Evolutionary conservation across 805 yeast species (phyloP).

Genomic region (Pichia heedii): DNA sequence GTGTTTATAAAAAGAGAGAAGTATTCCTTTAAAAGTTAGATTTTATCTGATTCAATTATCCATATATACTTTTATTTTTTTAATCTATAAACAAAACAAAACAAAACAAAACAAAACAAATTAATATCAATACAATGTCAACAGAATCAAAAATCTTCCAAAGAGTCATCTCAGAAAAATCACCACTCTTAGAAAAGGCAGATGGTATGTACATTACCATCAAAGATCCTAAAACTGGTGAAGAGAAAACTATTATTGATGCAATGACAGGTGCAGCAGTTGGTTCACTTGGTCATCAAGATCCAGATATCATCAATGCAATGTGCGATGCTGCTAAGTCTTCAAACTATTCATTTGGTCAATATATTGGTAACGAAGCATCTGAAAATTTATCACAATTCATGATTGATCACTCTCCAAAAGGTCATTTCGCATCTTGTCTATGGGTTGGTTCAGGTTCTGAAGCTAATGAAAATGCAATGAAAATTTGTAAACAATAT

Average conservation of each 20-base stretch:
- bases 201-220: constrained; percentile 16
- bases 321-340: constrained; percentile 30
- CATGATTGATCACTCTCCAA: constrained; percentile 35
- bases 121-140: constrained; percentile 1
- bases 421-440: constrained; percentile 32
- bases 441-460: constrained; percentile 61
- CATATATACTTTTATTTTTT: background rate
- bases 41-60: background rate
- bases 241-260: constrained; percentile 29
- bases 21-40: background rate
- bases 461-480: constrained; percentile 74
- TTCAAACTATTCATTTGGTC: constrained; percentile 30
- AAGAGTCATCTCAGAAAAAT: constrained; percentile 15
- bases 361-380: constrained; percentile 28
- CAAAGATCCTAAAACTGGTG: constrained; percentile 34
- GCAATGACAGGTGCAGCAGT: constrained; percentile 49
- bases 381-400: constrained; percentile 36
- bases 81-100: background rate
- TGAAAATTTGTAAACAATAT: constrained; percentile 55
- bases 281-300: constrained; percentile 38
- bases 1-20: background rate
- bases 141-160: constrained; percentile 16
- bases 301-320: constrained; percentile 31
- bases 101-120: background rate
- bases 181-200: constrained; percentile 16